A percentile compares a stretch with the other conserved stretches of the same genome.
Evolutionary conservation across 768 basidiomycete genomes (phyloP).

Genomic region (Phaeotremella fagi): DNA sequence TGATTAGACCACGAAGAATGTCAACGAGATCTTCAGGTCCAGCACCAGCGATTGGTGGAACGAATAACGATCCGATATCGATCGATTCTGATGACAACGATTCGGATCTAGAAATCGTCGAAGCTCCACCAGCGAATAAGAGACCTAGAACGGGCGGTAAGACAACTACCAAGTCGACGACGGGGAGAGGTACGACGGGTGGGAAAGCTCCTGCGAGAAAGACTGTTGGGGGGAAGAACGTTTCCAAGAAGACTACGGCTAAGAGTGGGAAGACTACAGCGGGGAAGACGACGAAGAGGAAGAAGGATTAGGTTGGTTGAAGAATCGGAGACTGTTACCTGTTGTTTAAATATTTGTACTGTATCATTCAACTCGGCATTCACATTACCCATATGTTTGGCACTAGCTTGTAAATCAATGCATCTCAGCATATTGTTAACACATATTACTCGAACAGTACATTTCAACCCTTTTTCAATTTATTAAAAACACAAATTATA

Average conservation of each 20-base stretch:
- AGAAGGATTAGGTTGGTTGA: no score
- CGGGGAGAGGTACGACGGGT: constrained; percentile 10
- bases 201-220: constrained; percentile 30
- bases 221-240: constrained; percentile 21
- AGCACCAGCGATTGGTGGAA: background rate
- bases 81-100: constrained; percentile 23
- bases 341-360: no score
- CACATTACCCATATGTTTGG: no score
- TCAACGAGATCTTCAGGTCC: background rate
- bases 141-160: constrained; percentile 20
- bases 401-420: background rate
- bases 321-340: no score
- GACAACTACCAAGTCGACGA: constrained; percentile 9
- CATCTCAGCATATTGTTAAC: background rate
- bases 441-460: background rate
- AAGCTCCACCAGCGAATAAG: constrained; percentile 17
- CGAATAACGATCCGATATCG: constrained; percentile 12
- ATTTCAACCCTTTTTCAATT: background rate
- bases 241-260: constrained; percentile 12
- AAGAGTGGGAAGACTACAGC: constrained; percentile 7
- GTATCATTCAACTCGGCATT: no score
- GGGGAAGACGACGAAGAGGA: constrained; percentile 1
- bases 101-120: constrained; percentile 16
- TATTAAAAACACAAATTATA: no score
- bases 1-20: background rate